Evolutionary conservation across 164 flowering plant species (phyloP), one percentile per base, ranked within the genome.

Genomic region (Vitis cinerea): DNA sequence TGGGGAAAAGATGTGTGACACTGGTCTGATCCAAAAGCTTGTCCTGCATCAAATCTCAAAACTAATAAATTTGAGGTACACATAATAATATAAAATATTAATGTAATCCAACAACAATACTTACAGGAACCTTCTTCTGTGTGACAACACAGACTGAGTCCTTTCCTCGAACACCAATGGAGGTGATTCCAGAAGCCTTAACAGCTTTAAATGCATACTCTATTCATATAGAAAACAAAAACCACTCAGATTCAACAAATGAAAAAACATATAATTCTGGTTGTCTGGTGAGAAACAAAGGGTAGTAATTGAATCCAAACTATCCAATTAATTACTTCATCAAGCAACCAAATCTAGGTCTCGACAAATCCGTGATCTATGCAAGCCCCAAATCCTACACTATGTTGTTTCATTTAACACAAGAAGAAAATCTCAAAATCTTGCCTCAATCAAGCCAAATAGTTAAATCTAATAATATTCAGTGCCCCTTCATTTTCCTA

Each of bases 201-300:
- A 95, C 97, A 1, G 99, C 99, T 86, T 95, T 95, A 59, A 95
- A 95, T 0, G 99, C 99, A 78, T 95, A 95, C 69, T 95, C 99
- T 94, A 82, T 29, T 51, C 57, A 68, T 67, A 51, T 27, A 63
- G 16, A 56, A 56, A 14, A 27, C 47, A 5, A 71, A 63, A 60
- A 54, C 53, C 44, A 58, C 15, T 9, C n/a, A 57, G 30, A 47
- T 23, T 19, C 7, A 7, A 2, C 7, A 30, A n/a, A 7, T 54
- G 37, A 16, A 19, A 37, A 27, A 60, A 1, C 66, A 17, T 8
- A 29, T 29, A 37, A 37, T 37, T 37, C 7, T 37, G 44, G 6
- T 3, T 37, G 44, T 37, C 44, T 37, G 44, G 44, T 37, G 44
- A 3, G 7, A 2, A 37, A 37, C 44, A 3, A 37, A 37, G 44